A percentile compares a stretch with the other conserved stretches of the same genome.
Conservation (phyloP, 1,284 basidiomycete genomes). For the Clitocybe nebularis region DNA sequence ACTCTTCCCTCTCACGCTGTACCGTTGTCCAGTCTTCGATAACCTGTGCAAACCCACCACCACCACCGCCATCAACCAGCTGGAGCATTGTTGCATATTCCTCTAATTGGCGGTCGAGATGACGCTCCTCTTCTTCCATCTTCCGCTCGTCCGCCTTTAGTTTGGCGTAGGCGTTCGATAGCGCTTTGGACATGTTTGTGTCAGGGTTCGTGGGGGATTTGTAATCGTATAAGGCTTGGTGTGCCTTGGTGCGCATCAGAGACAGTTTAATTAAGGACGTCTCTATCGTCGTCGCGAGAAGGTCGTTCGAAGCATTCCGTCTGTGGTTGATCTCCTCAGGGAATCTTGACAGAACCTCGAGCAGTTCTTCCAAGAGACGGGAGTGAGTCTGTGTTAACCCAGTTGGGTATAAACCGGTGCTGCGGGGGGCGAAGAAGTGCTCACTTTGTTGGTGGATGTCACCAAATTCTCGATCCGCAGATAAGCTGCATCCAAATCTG, state of each 20-base stretch:
- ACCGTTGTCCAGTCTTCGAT: constrained; percentile 46
- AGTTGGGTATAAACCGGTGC: background rate
- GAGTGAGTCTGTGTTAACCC: constrained; percentile 34
- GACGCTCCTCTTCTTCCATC: constrained; percentile 33
- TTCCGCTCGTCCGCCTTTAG: constrained; percentile 32
- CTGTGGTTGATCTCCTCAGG: constrained; percentile 25
- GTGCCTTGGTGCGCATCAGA: constrained; percentile 36
- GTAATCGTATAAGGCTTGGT: constrained; percentile 36
- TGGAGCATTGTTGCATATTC: constrained; percentile 39
- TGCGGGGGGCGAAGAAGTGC: background rate
- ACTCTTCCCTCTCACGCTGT: constrained; percentile 45
- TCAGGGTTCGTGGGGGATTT: constrained; percentile 17
- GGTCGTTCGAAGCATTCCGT: constrained; percentile 29
- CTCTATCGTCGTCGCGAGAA: constrained; percentile 41
- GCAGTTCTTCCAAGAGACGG: constrained; percentile 27
- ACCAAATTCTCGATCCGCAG: constrained; percentile 8
- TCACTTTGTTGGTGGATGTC: constrained; percentile 5
- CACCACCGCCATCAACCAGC: constrained; percentile 34
- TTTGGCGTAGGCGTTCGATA: constrained; percentile 29
- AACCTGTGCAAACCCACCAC: constrained; percentile 40
- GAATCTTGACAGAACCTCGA: constrained; percentile 24
- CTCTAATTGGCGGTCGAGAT: constrained; percentile 35
- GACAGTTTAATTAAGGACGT: constrained; percentile 44
- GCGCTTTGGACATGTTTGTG: constrained; percentile 28
- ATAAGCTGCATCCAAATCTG: constrained; percentile 9